phyloP scores from a whole-genome alignment of 2,329 filamentous ascomycete genomes.

The Cladosporium sp. region DNA sequence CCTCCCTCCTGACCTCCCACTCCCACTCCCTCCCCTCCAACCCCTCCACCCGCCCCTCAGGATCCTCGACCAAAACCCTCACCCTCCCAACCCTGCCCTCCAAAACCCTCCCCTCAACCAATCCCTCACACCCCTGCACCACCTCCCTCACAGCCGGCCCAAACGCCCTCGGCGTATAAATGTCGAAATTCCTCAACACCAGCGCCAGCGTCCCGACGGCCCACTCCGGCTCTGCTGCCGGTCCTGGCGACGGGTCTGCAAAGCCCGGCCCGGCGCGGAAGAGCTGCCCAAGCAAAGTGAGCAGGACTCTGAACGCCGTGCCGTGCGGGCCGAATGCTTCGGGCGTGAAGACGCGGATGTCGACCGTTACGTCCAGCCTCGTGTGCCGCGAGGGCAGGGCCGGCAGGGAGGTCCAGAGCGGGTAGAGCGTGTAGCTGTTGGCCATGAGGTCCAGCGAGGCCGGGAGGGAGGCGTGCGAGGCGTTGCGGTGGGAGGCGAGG shows the following conservation, averaged over 20 bases:
- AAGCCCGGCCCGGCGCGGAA: slow-evolving; percentile 18
- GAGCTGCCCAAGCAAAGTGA: slow-evolving; percentile 20
- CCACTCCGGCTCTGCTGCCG: not conserved
- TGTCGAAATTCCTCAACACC: not conserved
- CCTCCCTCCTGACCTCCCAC: not conserved
- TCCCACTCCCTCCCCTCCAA: not conserved
- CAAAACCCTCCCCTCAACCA: not conserved
- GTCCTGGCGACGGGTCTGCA: not conserved
- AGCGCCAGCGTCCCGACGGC: not conserved
- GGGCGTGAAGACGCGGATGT: slow-evolving; percentile 20
- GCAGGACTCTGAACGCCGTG: slow-evolving; percentile 15
- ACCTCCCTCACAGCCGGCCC: not conserved
- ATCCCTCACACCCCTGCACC: not conserved
- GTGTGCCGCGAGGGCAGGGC: slow-evolving; percentile 8
- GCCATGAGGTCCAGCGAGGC: slow-evolving; percentile 20
- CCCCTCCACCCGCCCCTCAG: not conserved
- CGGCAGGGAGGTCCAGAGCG: slow-evolving; percentile 20
- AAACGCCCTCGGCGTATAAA: slow-evolving; percentile 3
- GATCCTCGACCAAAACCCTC: not conserved
- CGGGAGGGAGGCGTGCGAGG: slow-evolving; percentile 1
- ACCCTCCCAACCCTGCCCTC: not conserved
- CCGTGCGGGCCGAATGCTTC: slow-evolving; percentile 21
- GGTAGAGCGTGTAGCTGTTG: slow-evolving; percentile 19
- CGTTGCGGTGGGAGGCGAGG: slow-evolving; percentile 13
- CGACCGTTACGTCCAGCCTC: slow-evolving; percentile 17